Conservation (phyloP, 306 rosid species). For the Castanea sativa region DNA sequence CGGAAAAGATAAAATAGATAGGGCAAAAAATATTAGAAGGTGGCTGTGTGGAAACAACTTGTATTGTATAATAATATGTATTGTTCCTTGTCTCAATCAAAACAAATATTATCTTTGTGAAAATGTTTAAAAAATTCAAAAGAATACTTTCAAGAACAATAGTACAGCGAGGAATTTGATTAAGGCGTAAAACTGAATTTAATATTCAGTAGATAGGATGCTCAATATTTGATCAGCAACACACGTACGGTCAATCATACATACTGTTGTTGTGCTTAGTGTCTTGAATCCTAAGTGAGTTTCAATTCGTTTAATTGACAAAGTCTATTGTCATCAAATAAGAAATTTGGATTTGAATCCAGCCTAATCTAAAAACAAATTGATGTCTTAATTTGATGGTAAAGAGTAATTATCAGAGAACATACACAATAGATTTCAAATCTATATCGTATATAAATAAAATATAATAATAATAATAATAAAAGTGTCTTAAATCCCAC, state of each 20-base stretch:
- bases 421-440: too few species aligned
- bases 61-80: background rate
- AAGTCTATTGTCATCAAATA: too few species aligned
- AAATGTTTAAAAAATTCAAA: background rate
- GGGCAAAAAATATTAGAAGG: background rate
- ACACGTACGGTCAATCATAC: background rate
- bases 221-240: background rate
- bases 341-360: too few species aligned
- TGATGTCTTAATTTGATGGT: too few species aligned
- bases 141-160: background rate
- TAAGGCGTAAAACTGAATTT: background rate
- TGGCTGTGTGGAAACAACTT: background rate
- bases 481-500: too few species aligned
- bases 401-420: too few species aligned
- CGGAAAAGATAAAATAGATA: constrained; percentile 13
- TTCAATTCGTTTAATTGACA: too few species aligned
- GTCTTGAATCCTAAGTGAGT: too few species aligned
- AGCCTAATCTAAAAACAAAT: too few species aligned
- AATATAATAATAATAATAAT: too few species aligned
- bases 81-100: background rate
- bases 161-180: background rate
- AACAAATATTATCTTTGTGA: background rate
- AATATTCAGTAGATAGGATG: background rate
- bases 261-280: background rate
- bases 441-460: too few species aligned